Conservation (phyloP, 371 early-diverging fungal species). For the Apophysomyces trapeziformis region DNA sequence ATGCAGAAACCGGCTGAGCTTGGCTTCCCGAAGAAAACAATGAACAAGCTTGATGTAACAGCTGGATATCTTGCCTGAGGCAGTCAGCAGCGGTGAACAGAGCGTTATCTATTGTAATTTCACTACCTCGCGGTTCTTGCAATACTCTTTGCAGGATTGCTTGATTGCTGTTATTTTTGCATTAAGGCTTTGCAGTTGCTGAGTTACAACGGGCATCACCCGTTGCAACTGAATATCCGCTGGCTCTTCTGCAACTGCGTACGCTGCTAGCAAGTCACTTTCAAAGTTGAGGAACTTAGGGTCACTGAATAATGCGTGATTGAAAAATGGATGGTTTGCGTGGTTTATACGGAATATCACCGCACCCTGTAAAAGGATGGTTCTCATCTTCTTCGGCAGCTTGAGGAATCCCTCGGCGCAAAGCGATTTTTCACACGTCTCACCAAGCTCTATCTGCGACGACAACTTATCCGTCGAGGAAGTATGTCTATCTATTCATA, state of each 20-base stretch:
- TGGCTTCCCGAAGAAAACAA: background rate
- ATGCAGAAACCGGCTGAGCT: no score
- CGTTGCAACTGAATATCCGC: no score
- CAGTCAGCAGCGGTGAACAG: background rate
- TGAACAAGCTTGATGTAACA: background rate
- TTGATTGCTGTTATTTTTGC: conserved; percentile 1
- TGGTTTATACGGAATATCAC: conserved; percentile 1
- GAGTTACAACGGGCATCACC: no score
- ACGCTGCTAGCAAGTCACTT: no score
- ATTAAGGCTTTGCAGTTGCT: no score
- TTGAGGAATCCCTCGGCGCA: background rate
- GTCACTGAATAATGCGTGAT: background rate
- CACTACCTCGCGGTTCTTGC: background rate
- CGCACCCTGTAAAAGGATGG: background rate
- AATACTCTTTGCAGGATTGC: background rate
- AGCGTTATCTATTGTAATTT: no score
- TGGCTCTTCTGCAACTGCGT: no score
- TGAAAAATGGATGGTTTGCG: background rate
- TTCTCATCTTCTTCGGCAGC: no score
- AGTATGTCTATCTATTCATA: background rate
- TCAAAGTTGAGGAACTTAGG: background rate
- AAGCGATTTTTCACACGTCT: background rate
- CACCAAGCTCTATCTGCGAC: background rate
- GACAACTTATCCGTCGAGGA: no score
- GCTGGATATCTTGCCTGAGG: background rate